A percentile compares a stretch with the other conserved stretches of the same genome.
phyloP scores from a whole-genome alignment of 495 filamentous ascomycete species.

The Penicillium odoratum region DNA sequence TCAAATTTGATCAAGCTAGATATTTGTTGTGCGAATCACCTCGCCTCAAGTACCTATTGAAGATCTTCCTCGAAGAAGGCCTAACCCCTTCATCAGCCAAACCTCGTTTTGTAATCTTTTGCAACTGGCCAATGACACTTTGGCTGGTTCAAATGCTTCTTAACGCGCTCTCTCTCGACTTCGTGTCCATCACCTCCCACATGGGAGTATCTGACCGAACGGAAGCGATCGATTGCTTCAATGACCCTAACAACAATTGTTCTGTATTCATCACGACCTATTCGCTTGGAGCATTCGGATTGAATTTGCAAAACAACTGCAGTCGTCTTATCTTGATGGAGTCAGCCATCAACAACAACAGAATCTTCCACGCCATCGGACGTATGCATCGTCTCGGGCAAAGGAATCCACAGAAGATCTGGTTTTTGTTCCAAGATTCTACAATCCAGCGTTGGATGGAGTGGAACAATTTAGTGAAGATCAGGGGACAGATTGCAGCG shows the following conservation, averaged over 20 bases:
- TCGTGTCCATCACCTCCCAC: neutral
- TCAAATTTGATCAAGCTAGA: neutral
- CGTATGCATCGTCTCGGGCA: constrained; percentile 14
- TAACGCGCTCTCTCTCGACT: neutral
- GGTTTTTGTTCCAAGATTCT: constrained; percentile 15
- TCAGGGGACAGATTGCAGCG: neutral
- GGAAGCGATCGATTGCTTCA: neutral
- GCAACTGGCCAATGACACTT: constrained; percentile 3
- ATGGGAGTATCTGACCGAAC: neutral
- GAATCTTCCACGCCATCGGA: constrained; percentile 7
- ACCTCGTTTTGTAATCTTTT: constrained; percentile 6
- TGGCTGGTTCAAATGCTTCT: constrained; percentile 13
- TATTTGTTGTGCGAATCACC: neutral
- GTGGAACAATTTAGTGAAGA: neutral
- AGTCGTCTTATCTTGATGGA: neutral
- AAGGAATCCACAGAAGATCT: constrained; percentile 9
- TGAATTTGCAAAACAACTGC: neutral
- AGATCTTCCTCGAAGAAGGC: neutral
- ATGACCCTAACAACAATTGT: neutral
- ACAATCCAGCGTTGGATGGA: constrained; percentile 17
- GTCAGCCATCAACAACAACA: neutral
- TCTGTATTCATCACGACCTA: neutral
- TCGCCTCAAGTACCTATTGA: neutral
- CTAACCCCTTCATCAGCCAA: neutral
- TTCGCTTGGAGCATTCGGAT: neutral